Base-by-base conservation (phyloP, 2,329 filamentous ascomycete genomes). In the Colletotrichum sp. region DNA sequence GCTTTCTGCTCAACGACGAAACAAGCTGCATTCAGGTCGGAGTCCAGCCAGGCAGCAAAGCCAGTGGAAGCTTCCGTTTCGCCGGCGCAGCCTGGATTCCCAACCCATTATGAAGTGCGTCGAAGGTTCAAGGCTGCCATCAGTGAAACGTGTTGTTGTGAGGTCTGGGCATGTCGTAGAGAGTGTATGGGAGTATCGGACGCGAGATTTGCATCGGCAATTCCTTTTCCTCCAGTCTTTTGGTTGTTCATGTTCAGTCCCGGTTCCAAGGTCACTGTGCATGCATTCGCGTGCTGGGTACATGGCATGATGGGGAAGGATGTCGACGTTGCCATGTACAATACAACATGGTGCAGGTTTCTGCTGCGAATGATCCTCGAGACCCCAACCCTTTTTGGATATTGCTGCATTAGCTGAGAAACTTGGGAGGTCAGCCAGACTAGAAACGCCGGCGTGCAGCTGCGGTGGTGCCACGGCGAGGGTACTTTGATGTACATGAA, bases 351-450 rank as follows among this genome's bases (percentile, higher is more conserved):
- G 34, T 12, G 59, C 48, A 59, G 55, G 59, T 32, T 61, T 39
- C 70, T 64, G 13, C 25, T 52, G 70, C 30, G 7, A 74, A 44
- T 36, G 74, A 76, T 74, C 74, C 59, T 61, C 64, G 28, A 69
- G 19, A 13, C 11, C 22, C 64, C 36, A 52, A 60, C 74, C 52
- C 8, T 69, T 76, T 76, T 65, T 15, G 70, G 74, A 76, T 57
- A 13, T 39, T 63, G 15, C 28, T 76, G 74, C 74, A 76, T 76
- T 74, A 76, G 74, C 44, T 52, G 25, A 60, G 60, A 59, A 68
- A 73, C 48, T 34, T 30, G 70, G 64, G 65, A 69, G 64, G 64
- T 66, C 74, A 74, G 70, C 64, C 39, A 73, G 57, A 59, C 74
- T 76, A 19, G 34, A 69, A 66, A 65, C 27, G 44, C 69, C 32